A percentile compares a stretch with the other conserved stretches of the same genome.
phyloP scores from a whole-genome alignment of 2,329 filamentous ascomycete species.

The Akanthomyces muscarius region DNA sequence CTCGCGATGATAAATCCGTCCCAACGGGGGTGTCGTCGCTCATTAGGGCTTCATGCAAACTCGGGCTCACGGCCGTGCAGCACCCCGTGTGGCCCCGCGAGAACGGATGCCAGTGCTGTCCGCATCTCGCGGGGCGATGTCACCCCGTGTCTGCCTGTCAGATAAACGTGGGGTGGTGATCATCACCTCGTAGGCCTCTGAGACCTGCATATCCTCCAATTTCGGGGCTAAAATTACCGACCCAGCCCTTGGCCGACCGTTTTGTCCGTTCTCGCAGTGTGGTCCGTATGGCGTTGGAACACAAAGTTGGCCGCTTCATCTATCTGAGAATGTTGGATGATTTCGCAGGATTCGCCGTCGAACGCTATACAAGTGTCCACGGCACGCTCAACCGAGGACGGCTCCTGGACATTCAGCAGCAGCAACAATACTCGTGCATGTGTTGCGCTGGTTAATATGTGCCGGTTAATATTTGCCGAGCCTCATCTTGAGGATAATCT shows the following conservation, averaged over 20 bases:
- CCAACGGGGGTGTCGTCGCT: not conserved
- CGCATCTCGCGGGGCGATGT: conserved; percentile 3
- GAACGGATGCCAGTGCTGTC: not conserved
- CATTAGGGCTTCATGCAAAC: not conserved
- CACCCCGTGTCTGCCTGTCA: not conserved
- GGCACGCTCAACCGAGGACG: not conserved
- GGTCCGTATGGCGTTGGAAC: no score
- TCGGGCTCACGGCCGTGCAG: not conserved
- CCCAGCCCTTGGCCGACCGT: no score
- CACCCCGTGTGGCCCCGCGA: not conserved
- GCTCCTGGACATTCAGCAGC: not conserved
- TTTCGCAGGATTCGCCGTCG: not conserved
- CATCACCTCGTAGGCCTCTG: no score
- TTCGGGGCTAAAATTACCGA: no score
- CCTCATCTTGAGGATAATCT: no score
- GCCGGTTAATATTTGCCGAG: no score
- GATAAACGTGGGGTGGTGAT: not conserved
- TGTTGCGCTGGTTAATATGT: not conserved
- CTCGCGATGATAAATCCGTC: not conserved
- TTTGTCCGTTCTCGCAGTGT: no score
- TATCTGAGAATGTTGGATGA: not conserved
- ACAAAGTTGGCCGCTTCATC: not conserved
- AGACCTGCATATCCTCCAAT: no score
- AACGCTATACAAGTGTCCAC: not conserved
- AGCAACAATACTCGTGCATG: not conserved